Evolutionary conservation across 2,329 filamentous ascomycete genomes (phyloP), one percentile per base, ranked within the genome.

Genomic region (Pseudogymnoascus sp.): DNA sequence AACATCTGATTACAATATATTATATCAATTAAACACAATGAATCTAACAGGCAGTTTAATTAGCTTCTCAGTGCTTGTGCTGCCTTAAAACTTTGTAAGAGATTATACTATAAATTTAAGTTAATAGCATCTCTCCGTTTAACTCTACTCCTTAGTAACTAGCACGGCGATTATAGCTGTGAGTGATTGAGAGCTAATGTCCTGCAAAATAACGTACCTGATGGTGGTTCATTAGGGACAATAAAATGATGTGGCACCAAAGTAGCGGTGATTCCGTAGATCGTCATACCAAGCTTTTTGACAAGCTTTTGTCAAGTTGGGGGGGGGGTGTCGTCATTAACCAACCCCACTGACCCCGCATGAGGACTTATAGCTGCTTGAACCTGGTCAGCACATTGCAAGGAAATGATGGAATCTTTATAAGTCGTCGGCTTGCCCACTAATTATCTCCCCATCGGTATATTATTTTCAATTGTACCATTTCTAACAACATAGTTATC

Each of bases 261-360:
- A 33, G 10, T 8, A 33, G 10, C 14, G n/a, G 28, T 11, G 28
- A 19, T 19, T 16, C 26, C 12, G 28, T 33, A 22, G 28, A 56
- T 56, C 50, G 14, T 56, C 50, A 22, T 33, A 33, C 50, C 50
- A 56, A 56, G 50, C 50, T 56, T 56, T 56, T 56, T 56, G 50
- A 56, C 50, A 56, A 56, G 31, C 28, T 33, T 33, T 56, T 56
- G 28, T 11, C n/a, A 33, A 10, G 28, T 56, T 56, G 12, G 41
- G 5, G 26, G 50, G 28, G 50, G 26, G n/a, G 46, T 56, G 50
- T 56, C 46, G 46, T 56, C 50, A 56, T 56, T 33, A 22, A 56
- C n/a, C 46, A 56, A 31, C 46, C 46, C 26, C 50, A 56, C 50
- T 10, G 28, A 33, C 28, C 28, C 50, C 50, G 50, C 50, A 56